Conservation (phyloP, 1,284 basidiomycete genomes). For the Inonotus obliquus region DNA sequence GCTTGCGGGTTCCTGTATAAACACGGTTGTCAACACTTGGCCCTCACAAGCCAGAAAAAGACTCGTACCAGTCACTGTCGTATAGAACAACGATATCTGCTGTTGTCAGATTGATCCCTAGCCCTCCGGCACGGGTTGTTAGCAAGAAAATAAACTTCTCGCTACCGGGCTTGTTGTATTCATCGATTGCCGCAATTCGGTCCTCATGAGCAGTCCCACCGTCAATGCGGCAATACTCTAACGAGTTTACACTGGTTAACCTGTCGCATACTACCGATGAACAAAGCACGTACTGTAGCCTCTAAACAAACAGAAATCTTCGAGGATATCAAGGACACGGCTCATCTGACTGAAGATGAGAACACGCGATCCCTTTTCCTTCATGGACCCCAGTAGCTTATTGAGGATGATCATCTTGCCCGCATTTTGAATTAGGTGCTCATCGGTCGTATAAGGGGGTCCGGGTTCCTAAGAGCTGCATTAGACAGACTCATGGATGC, state of each 20-base stretch:
- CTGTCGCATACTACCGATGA: neutral
- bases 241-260: neutral
- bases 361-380: conserved; percentile 89
- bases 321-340: conserved; percentile 88
- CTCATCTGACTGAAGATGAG: conserved; percentile 99
- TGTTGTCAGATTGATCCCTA: conserved; percentile 95
- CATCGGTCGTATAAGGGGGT: conserved; percentile 97
- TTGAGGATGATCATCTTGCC: conserved; percentile 99
- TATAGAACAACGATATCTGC: conserved; percentile 98
- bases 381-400: conserved; percentile 87
- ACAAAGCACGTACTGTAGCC: conserved; percentile 63
- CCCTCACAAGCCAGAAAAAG: conserved; percentile 12
- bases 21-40: conserved; percentile 2
- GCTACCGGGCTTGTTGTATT: conserved; percentile 93
- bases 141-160: conserved; percentile 98
- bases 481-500: neutral
- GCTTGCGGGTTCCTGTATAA: conserved; percentile 89
- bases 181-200: conserved; percentile 93
- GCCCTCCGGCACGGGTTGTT: conserved; percentile 96
- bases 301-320: conserved; percentile 96
- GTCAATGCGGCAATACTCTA: conserved; percentile 97
- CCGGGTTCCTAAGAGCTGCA: conserved; percentile 74
- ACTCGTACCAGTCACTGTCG: conserved; percentile 87
- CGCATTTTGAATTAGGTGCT: conserved; percentile 91
- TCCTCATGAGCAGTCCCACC: conserved; percentile 95